Base-by-base conservation (phyloP, 192 early-diverging fungal species). In the Jimgerdemannia flammicorona region DNA sequence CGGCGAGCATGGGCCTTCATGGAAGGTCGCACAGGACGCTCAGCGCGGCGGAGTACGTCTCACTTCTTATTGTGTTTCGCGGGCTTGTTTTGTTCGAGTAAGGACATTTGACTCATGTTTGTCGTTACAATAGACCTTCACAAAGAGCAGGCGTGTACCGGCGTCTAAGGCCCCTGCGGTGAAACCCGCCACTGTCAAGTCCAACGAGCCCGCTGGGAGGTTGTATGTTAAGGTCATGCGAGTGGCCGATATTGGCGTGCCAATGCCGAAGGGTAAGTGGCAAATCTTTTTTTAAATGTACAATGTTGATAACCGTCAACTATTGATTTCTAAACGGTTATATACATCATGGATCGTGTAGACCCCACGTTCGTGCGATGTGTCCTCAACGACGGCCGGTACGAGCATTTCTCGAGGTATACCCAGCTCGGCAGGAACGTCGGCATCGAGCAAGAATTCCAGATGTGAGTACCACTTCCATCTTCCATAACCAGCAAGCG, bases 141-240 rank as follows among this genome's bases (percentile, higher is more conserved):
- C 49, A 59, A 59, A 59, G 49, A 59, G 8, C 49, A 59, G 14
- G 14, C 49, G 49, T 59, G 49, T 59, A 6, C 49, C 49, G 14
- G 6, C 49, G 8, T 14, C 14, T 2, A 59, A 59, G 49, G 8
- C 49, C 49, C 29, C 29, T 1, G 29, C 29, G 29, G 29, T 29
- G 29, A 29, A 29, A 29, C 29, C 29, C 29, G 29, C 29, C 29
- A 29, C 29, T 29, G 29, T 29, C 49, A 14, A 59, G 49, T 59
- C 8, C 49, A 59, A 59, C 1, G 49, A 59, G 49, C 49, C 49
- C 14, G 14, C 49, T 39, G 81, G 81, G 2, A 82, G 78, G 49
- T 65, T 82, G 3, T 82, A 82, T 70, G 64, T 82, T 29, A 77
- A 75, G 10, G 41, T 82, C 14, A 73, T 70, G 43, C 66, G 71